Evolutionary conservation across 83 land plant species (phyloP).

Genomic region (Picea abies): DNA sequence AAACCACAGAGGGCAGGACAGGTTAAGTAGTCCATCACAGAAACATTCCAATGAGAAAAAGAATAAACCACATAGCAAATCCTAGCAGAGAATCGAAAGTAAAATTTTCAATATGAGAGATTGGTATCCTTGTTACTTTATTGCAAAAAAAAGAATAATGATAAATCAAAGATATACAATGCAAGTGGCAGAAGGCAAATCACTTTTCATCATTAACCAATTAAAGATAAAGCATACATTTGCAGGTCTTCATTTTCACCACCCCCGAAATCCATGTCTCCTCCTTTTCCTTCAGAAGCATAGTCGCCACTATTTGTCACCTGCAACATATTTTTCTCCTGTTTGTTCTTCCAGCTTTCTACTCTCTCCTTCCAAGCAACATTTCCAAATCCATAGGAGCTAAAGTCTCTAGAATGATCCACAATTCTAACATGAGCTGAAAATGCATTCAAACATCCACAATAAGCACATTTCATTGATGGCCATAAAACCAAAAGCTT

Average conservation of each 20-base stretch:
- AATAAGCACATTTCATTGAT: background rate
- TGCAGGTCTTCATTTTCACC: constrained; percentile 76
- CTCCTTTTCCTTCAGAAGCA: constrained; percentile 65
- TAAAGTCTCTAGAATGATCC: constrained; percentile 76
- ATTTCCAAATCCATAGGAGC: constrained; percentile 81
- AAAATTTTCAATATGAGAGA: background rate
- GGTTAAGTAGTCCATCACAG: background rate
- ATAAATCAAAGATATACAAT: background rate
- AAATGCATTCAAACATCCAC: background rate
- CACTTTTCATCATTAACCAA: background rate
- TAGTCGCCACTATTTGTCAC: constrained; percentile 67
- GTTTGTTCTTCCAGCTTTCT: constrained; percentile 95
- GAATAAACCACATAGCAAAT: background rate
- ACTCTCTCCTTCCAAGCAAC: constrained; percentile 99
- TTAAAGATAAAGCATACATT: constrained; percentile 47
- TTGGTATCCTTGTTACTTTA: background rate
- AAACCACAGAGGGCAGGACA: background rate
- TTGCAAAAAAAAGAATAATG: background rate
- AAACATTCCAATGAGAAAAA: background rate
- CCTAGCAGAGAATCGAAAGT: background rate
- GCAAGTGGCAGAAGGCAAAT: background rate
- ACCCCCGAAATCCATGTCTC: constrained; percentile 69
- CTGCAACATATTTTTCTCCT: constrained; percentile 70
- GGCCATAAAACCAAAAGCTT: background rate
- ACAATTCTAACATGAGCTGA: constrained; percentile 22